Percentiles rank a stretch among this genome's conserved stretches.
Conservation (phyloP, 495 filamentous ascomycete species). For the Beverwykella pulmonaria region DNA sequence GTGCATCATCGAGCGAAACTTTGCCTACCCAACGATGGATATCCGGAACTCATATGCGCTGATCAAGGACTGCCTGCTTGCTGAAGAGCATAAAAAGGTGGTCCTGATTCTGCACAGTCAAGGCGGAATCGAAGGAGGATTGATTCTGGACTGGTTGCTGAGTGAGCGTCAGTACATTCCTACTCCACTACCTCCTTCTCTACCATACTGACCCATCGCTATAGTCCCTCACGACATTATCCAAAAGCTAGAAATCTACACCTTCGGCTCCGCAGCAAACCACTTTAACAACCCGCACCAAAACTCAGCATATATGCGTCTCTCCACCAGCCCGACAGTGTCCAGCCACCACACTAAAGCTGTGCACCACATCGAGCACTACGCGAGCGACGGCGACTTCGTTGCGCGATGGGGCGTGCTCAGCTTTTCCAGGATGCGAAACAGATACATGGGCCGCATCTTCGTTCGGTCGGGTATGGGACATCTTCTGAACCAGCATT, state of each 20-base stretch:
- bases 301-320: conserved; percentile 36
- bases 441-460: conserved; percentile 73
- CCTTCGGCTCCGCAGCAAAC: conserved; percentile 81
- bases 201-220: background rate
- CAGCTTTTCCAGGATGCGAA: conserved; percentile 59
- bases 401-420: conserved; percentile 77
- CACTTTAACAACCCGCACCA: conserved; percentile 81
- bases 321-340: background rate
- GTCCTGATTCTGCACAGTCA: conserved; percentile 81
- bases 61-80: conserved; percentile 62
- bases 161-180: conserved; percentile 53
- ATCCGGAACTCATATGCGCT: conserved; percentile 57
- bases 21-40: conserved; percentile 71
- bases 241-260: conserved; percentile 77
- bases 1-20: conserved; percentile 70
- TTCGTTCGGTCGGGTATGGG: conserved; percentile 68
- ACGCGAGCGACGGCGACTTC: conserved; percentile 75
- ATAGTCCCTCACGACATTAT: conserved; percentile 64
- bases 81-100: conserved; percentile 66
- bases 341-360: conserved; percentile 45
- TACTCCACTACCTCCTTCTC: too few species aligned
- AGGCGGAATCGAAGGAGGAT: conserved; percentile 73
- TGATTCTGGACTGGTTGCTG: conserved; percentile 79
- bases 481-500: conserved; percentile 80
- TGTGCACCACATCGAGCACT: conserved; percentile 81